These are phyloP conservation scores for Metschnikowia henanensis DNA, from an alignment of 805 yeast genomes.

Conservation along the genomic window DNA sequence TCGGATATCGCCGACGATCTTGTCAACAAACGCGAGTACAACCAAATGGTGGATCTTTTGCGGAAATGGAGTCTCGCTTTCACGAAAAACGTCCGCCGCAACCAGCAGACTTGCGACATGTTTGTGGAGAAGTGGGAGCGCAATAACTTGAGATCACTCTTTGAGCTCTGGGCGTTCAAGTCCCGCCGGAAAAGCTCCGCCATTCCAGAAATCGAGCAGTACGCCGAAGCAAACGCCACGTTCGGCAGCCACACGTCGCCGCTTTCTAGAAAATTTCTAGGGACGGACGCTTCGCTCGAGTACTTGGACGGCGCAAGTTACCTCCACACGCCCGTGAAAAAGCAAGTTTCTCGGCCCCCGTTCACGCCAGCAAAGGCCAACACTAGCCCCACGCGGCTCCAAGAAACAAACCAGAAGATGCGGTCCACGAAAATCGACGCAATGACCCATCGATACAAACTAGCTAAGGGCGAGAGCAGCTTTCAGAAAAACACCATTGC, in stretches of 20 bases:
- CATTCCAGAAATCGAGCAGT: slow-evolving; percentile 4
- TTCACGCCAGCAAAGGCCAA: slow-evolving; percentile 22
- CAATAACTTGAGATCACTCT: slow-evolving; percentile 27
- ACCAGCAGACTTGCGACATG: slow-evolving; percentile 35
- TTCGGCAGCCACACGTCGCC: slow-evolving; percentile 33
- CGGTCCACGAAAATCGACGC: slow-evolving; percentile 35
- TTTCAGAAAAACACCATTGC: background rate
- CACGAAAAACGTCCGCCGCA: slow-evolving; percentile 31
- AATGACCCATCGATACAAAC: slow-evolving; percentile 32
- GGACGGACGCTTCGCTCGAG: slow-evolving; percentile 7
- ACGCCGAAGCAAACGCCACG: slow-evolving; percentile 21
- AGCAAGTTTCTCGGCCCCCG: slow-evolving; percentile 22
- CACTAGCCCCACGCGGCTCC: slow-evolving; percentile 32
- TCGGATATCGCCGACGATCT: slow-evolving; percentile 32
- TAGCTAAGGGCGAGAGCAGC: slow-evolving; percentile 8
- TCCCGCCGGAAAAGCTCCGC: slow-evolving; percentile 12
- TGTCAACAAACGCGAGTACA: slow-evolving; percentile 29
- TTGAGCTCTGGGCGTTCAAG: slow-evolving; percentile 40
- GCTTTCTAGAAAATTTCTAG: slow-evolving; percentile 25
- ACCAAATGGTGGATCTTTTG: slow-evolving; percentile 25
- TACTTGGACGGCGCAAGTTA: slow-evolving; percentile 22
- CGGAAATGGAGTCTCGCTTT: slow-evolving; percentile 39
- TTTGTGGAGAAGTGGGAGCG: slow-evolving; percentile 35
- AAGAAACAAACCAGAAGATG: slow-evolving; percentile 39
- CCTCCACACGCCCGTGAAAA: slow-evolving; percentile 37